Evolutionary conservation across 306 rosid species (phyloP).

Genomic region (Potentilla sterilis): DNA sequence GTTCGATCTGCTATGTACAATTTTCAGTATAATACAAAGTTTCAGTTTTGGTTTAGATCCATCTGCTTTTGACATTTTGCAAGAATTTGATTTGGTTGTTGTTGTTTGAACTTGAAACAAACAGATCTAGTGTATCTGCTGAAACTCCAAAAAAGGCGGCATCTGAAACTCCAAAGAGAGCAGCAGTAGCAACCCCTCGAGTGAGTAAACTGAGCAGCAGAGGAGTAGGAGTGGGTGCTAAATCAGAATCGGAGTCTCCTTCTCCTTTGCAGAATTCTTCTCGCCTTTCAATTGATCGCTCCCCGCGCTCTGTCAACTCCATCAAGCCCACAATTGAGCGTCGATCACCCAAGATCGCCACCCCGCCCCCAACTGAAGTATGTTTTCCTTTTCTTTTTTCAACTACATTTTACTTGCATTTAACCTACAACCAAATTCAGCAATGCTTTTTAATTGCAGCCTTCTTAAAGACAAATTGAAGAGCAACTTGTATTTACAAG

Average conservation of each 20-base stretch:
- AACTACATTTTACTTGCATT: background rate
- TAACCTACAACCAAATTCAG: background rate
- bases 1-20: conserved; percentile 5
- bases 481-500: background rate
- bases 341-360: conserved; percentile 56
- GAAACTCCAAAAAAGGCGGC: conserved; percentile 5
- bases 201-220: conserved; percentile 61
- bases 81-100: conserved; percentile 1
- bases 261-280: conserved; percentile 68
- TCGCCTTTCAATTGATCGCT: conserved; percentile 71
- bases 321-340: conserved; percentile 63
- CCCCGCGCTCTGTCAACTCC: conserved; percentile 64
- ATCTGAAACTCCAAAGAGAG: conserved; percentile 59
- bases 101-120: conserved; percentile 40
- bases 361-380: conserved; percentile 67
- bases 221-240: conserved; percentile 39
- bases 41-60: conserved; percentile 45
- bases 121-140: conserved; percentile 56
- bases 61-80: background rate
- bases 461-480: background rate
- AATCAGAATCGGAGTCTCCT: conserved; percentile 58
- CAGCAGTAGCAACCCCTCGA: conserved; percentile 81
- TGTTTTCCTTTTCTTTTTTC: conserved; percentile 28
- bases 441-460: background rate
- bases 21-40: background rate